Base-by-base conservation (phyloP, 2,329 filamentous ascomycete genomes). In the Xylaria polymorpha region DNA sequence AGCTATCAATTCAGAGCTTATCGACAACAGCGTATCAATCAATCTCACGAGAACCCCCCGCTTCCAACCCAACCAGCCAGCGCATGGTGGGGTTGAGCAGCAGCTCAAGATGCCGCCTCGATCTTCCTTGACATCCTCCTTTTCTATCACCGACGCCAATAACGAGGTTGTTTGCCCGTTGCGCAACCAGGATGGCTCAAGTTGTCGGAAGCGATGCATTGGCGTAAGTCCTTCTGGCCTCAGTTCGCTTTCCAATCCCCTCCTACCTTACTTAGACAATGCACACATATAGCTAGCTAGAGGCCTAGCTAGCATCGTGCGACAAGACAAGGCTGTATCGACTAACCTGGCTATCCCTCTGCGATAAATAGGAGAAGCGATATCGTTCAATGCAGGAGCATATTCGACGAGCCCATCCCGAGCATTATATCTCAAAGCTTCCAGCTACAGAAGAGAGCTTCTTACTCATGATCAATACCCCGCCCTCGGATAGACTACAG, bases 331-430 rank as follows among this genome's bases (percentile, higher is more conserved):
- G 44, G 37, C 64, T 32, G 25, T 35, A 37, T 55, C 46, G 62
- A 51, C 41, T 70, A 61, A 69, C 64, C 68, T 74, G 68, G 78
- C 74, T 65, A 69, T 66, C 66, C 70, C 71, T 74, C 73, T 69
- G 67, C 59, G 64, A 73, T 73, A 74, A 66, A 80, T 82, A 97
- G 94, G 94, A 97, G 85, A 97, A 97, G 83, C 89, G 93, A 75
- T 99, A 94, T 84, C 94, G 96, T 81, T 98, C 95, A 72, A 98
- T 99, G 94, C 96, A 98, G 83, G 96, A 99, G 87, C 96, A 99
- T 80, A 98, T 99, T 78, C 93, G 96, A 77, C 91, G 96, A 81
- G 95, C 96, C 74, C 96, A 99, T 81, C 95, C 95, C 70, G 94
- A 97, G 81, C 92, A 98, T 81, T 98, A 98, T 84, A 97, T 99